phyloP scores from a whole-genome alignment of 768 basidiomycete species.

The Mycena amicta region DNA sequence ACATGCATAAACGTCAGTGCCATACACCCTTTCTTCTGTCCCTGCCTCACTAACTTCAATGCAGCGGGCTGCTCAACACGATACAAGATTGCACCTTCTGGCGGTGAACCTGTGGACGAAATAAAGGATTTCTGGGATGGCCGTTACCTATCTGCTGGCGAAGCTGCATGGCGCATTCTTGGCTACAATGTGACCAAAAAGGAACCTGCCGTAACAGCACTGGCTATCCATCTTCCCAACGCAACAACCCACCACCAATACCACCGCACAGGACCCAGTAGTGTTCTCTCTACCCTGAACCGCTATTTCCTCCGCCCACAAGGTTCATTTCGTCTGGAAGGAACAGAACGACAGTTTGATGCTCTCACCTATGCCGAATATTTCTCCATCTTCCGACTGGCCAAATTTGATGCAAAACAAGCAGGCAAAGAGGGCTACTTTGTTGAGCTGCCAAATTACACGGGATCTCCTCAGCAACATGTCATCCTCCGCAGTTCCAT shows the following conservation, averaged over 20 bases:
- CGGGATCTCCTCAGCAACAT: not conserved
- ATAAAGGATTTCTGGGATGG: constrained; percentile 39
- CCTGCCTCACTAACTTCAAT: not conserved
- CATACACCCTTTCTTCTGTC: not conserved
- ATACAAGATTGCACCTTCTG: not conserved
- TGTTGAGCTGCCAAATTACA: not conserved
- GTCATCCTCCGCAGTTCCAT: not conserved
- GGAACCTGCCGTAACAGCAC: constrained; percentile 33
- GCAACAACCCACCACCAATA: constrained; percentile 27
- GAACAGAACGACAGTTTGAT: not conserved
- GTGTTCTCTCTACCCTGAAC: constrained; percentile 17
- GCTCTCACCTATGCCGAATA: not conserved
- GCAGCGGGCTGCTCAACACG: constrained; percentile 1
- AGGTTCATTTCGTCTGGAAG: not conserved
- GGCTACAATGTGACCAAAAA: constrained; percentile 37
- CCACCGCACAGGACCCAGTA: not conserved
- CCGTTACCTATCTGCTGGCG: constrained; percentile 34
- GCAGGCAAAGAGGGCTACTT: not conserved
- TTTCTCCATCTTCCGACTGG: not conserved
- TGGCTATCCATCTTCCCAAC: constrained; percentile 34
- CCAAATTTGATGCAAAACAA: not conserved
- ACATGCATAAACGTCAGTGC: constrained; percentile 39
- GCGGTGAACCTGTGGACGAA: constrained; percentile 28
- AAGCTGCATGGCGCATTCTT: constrained; percentile 40
- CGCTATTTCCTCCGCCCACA: too few relatives aligned